A percentile compares a stretch with the other conserved stretches of the same genome.
These are phyloP conservation scores for Tolypocladium cylindrosporum DNA, from an alignment of 2,329 filamentous ascomycete genomes.

Conservation along the genomic window DNA sequence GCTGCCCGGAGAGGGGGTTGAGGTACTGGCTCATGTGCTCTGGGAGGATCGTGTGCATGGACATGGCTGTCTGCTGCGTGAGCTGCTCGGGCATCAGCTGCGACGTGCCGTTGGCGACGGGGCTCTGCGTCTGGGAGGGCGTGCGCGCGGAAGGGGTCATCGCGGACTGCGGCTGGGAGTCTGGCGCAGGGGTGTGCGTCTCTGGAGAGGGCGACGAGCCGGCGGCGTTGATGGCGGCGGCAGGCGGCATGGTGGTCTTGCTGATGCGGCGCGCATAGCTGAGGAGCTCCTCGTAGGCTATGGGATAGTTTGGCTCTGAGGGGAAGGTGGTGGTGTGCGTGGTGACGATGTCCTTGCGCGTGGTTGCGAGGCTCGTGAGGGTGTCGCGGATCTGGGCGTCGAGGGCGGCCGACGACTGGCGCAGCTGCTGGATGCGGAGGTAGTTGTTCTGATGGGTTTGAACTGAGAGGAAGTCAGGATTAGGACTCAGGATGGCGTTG, in stretches of 20 bases:
- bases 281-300: constrained; percentile 65
- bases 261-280: constrained; percentile 71
- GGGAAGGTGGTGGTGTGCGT: constrained; percentile 50
- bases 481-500: not conserved
- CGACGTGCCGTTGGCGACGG: constrained; percentile 21
- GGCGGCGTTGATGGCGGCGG: constrained; percentile 32
- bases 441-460: constrained; percentile 68
- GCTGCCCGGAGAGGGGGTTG: constrained; percentile 44
- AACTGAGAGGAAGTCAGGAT: constrained; percentile 33
- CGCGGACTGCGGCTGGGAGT: constrained; percentile 17
- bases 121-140: constrained; percentile 23
- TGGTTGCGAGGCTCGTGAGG: constrained; percentile 57
- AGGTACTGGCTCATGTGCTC: constrained; percentile 37
- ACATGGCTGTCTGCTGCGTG: constrained; percentile 21
- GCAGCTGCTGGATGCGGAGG: constrained; percentile 58
- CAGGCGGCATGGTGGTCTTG: constrained; percentile 66
- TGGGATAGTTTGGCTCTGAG: constrained; percentile 37
- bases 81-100: constrained; percentile 17
- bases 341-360: constrained; percentile 61
- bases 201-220: constrained; percentile 11
- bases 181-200: constrained; percentile 19
- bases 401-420: constrained; percentile 51
- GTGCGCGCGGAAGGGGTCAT: constrained; percentile 22
- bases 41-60: constrained; percentile 33
- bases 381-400: constrained; percentile 66